Evolutionary conservation across 352 stramenopile genomes (phyloP), one percentile per base, ranked within the genome.

Genomic region (Pythium vanterpoolii): DNA sequence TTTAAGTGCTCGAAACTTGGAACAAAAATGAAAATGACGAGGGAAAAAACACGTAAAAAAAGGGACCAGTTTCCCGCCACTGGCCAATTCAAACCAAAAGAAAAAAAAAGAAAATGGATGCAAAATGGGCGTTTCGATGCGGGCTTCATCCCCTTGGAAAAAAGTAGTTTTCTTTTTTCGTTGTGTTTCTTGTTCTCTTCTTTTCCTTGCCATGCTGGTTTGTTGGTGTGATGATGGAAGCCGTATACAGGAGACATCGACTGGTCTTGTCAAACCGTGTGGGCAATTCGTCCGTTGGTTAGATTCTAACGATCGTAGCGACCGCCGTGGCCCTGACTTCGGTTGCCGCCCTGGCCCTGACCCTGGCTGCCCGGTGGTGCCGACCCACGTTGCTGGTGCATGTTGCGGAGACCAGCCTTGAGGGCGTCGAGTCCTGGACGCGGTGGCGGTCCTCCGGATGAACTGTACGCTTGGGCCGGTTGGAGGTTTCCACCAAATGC

Each of bases 361-460:
- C 55, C 30, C n/a, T n/a, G n/a, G 45, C 57, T 11, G 19, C 34
- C 21, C 45, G 58, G 39, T n/a, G 66, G 51, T 26, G 44, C 48
- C 58, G 33, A 23, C 57, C 73, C 73, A 33, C 84, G 82, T 47
- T 90, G 77, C 64, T 90, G 79, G 47, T 94, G 84, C 82, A 94
- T 94, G 72, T 79, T 94, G 52, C 84, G 84, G 27, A 94, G 76
- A 46, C 84, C 84, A 24, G 82, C 80, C 61, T 91, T 91, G 26
- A 94, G 60, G 23, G 84, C 84, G 21, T 94, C 84, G 6, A 94
- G 65, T 24, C 80, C 73, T 34, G 70, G 79, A 13, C 76, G 70
- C 3, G 68, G 58, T 11, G 71, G 57, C 13, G 77, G 54, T 9
- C 62, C 70, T 16, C 75, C 71, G n/a, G 56, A 71, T 2, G 76